phyloP scores from a whole-genome alignment of 75 land plant species.

The Cryptomeria japonica region DNA sequence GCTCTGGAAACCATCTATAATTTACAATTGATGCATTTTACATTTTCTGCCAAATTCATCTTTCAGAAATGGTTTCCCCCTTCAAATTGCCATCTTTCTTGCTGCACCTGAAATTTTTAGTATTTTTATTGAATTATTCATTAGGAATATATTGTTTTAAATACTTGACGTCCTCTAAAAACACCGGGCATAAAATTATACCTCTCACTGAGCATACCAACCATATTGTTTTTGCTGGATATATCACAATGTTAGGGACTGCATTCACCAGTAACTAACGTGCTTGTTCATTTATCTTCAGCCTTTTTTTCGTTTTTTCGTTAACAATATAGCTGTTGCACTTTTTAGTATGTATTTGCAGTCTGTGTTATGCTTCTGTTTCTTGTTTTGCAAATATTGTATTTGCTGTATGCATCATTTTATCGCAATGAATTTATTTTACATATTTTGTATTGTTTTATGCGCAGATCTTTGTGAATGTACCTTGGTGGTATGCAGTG shows the following conservation, averaged over 20 bases:
- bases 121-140: not conserved
- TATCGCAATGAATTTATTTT: not conserved
- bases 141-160: not conserved
- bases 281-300: not conserved
- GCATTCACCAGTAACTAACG: not conserved
- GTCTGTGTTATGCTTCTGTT: not conserved
- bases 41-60: not conserved
- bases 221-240: not conserved
- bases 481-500: slow-evolving; percentile 79
- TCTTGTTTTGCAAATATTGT: not conserved
- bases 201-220: not conserved
- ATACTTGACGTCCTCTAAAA: not conserved
- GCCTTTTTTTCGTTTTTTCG: not conserved
- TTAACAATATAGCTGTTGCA: not conserved
- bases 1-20: not conserved
- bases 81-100: not conserved
- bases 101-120: not conserved
- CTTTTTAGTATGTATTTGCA: not conserved
- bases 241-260: not conserved
- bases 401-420: not conserved
- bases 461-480: slow-evolving; percentile 72
- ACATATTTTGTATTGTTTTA: not conserved
- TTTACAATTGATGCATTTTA: not conserved
- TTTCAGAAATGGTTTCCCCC: not conserved
- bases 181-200: not conserved